A percentile compares a stretch with the other conserved stretches of the same genome.
Conservation (phyloP, 352 stramenopile species). For the Globisporangium mamillatum region DNA sequence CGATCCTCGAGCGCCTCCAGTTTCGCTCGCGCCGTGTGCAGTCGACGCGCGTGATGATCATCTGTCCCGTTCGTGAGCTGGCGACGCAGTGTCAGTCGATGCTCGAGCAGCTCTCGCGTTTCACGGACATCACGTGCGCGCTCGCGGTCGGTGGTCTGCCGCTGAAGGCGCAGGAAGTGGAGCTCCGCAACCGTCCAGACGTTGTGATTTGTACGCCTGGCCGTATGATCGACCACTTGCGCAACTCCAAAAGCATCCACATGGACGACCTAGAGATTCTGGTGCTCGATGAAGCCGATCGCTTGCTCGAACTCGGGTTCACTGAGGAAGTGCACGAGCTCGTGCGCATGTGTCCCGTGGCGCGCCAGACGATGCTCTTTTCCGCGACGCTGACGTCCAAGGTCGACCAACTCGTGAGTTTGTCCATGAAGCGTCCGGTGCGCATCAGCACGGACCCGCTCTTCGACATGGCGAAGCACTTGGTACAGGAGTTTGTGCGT, state of each 20-base stretch:
- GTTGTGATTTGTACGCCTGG: conserved; percentile 98
- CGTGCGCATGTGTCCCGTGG: conserved; percentile 93
- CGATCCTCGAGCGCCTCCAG: conserved; percentile 96
- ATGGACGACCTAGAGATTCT: conserved; percentile 98
- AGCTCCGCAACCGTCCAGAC: conserved; percentile 94
- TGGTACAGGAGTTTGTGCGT: conserved; percentile 99
- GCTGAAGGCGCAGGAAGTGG: conserved; percentile 91
- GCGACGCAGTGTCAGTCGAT: conserved; percentile 95
- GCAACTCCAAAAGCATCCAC: conserved; percentile 96
- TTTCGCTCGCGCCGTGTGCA: conserved; percentile 88
- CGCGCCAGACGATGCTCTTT: conserved; percentile 98
- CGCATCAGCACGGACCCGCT: conserved; percentile 92
- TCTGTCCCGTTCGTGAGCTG: conserved; percentile 97
- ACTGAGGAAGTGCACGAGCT: conserved; percentile 96
- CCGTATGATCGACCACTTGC: conserved; percentile 97
- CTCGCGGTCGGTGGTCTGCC: conserved; percentile 94
- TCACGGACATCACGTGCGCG: conserved; percentile 92
- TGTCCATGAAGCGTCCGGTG: conserved; percentile 97
- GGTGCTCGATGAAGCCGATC: conserved; percentile 93
- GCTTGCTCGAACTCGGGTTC: conserved; percentile 98
- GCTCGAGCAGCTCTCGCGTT: conserved; percentile 94
- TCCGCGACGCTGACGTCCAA: conserved; percentile 98
- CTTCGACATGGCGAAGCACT: conserved; percentile 93
- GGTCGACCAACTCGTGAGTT: conserved; percentile 95
- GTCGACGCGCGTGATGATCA: conserved; percentile 94